Evolutionary conservation across 192 early-diverging fungal species (phyloP), one percentile per base, ranked within the genome.

Genomic region (Lobulomyces angularis): DNA sequence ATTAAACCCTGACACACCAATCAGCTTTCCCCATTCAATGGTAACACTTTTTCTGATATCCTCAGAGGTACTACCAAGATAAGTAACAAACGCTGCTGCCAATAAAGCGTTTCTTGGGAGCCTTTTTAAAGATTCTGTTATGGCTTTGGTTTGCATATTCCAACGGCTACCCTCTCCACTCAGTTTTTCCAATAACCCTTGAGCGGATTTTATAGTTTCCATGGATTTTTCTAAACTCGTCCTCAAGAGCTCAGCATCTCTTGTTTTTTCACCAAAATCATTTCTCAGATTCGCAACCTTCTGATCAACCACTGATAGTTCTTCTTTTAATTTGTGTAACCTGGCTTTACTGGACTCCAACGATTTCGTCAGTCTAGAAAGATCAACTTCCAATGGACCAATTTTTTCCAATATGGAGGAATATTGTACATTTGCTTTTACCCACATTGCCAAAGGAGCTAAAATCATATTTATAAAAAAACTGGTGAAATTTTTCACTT

Each of bases 351-450:
- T 71, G 20, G 53, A 37, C 8, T 64, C 61, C 28, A 78, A 58
- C 8, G 55, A 60, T 27, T 62, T 46, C 4, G 62, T 65, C 5
- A 77, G 47, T 8, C 52, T 31, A 4, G 18, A 32, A 20, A 78
- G 40, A 34, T 77, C 64, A 1, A 41, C 27, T 43, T 77, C 66
- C 8, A 78, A 43, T 5, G 75, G 75, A 3, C 32, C 56, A 21
- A 78, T 63, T 48, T 58, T 61, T 45, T 71, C 69, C 23, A 78
- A 41, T 3, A 78, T 69, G 5, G 27, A 27, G 5, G 75, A 61
- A 42, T 78, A 78, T 32, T 67, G 61, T 8, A 78, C 21, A 43
- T 73, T 73, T 26, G 75, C 75, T 42, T 77, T 75, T 14, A 78
- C 72, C 75, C 75, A 78, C 45, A 58, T 49, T 0, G 73, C 73